These are phyloP conservation scores for Stramenopiles sp. DNA, from an alignment of 352 stramenopile species.

Conservation along the genomic window DNA sequence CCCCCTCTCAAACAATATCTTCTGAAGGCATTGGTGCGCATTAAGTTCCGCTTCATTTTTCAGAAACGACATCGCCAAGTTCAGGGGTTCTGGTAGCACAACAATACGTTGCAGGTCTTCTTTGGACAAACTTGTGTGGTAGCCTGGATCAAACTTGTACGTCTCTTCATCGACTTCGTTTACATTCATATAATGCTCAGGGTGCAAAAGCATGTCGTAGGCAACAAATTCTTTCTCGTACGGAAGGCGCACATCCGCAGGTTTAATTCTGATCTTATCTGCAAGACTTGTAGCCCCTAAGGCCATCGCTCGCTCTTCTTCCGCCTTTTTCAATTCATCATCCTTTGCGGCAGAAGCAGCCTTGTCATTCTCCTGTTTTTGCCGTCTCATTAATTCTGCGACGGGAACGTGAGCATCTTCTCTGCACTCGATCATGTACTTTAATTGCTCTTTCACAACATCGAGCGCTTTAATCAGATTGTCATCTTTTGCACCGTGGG, in stretches of 20 bases:
- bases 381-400: not conserved
- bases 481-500: not conserved
- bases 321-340: not conserved
- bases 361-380: not conserved
- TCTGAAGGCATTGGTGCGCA: not conserved
- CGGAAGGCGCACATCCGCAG: not conserved
- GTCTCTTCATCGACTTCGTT: not conserved
- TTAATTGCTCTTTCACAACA: not conserved
- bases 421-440: not conserved
- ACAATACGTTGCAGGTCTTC: not conserved
- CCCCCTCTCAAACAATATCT: not conserved
- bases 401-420: not conserved
- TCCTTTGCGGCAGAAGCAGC: not conserved
- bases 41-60: not conserved
- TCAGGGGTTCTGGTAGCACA: not conserved
- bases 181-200: not conserved
- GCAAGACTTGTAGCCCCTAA: not conserved
- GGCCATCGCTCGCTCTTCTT: not conserved
- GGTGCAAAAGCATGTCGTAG: not conserved
- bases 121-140: not conserved
- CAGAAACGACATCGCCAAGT: not conserved
- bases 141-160: not conserved
- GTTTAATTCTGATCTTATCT: slow-evolving; percentile 1
- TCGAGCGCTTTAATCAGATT: not conserved
- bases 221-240: not conserved